These are phyloP conservation scores for Fusarium dimerum DNA, from an alignment of 2,329 filamentous ascomycete genomes.

Conservation along the genomic window DNA sequence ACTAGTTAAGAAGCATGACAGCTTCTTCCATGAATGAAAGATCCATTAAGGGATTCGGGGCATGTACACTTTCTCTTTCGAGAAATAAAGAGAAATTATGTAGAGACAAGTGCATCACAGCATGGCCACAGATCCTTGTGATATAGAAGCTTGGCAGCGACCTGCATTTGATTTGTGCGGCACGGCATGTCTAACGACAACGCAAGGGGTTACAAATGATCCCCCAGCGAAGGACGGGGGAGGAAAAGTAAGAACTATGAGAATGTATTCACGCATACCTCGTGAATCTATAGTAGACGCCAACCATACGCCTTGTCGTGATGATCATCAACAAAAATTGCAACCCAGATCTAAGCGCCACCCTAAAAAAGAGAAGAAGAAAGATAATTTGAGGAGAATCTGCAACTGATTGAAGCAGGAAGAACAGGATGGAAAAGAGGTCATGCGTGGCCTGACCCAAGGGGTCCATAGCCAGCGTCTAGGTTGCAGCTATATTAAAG, in stretches of 20 bases:
- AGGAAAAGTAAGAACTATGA: constrained; percentile 20
- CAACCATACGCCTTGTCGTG: constrained; percentile 33
- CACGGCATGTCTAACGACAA: constrained; percentile 1
- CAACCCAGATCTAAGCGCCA: constrained; percentile 25
- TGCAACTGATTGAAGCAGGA: not conserved
- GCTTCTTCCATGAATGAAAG: too few relatives aligned
- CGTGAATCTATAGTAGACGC: constrained; percentile 34
- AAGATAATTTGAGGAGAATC: constrained; percentile 9
- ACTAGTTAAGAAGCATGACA: not conserved
- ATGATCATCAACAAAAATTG: constrained; percentile 25
- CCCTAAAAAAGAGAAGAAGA: constrained; percentile 14
- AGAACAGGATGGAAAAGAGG: constrained; percentile 5
- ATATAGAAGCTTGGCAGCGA: not conserved
- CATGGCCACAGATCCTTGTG: not conserved
- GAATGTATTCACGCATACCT: constrained; percentile 36
- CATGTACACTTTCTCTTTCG: not conserved
- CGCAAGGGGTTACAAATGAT: constrained; percentile 4
- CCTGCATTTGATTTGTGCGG: not conserved
- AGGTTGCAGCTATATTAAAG: constrained; percentile 14
- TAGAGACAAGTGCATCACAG: not conserved
- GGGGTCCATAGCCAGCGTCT: constrained; percentile 11
- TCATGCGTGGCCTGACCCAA: constrained; percentile 22
- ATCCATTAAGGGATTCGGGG: not conserved
- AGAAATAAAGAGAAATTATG: not conserved
- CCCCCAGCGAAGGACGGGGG: constrained; percentile 6